Evolutionary conservation across 2,329 filamentous ascomycete species (phyloP), one percentile per base, ranked within the genome.

Genomic region (Ophiostoma triangulosporum): DNA sequence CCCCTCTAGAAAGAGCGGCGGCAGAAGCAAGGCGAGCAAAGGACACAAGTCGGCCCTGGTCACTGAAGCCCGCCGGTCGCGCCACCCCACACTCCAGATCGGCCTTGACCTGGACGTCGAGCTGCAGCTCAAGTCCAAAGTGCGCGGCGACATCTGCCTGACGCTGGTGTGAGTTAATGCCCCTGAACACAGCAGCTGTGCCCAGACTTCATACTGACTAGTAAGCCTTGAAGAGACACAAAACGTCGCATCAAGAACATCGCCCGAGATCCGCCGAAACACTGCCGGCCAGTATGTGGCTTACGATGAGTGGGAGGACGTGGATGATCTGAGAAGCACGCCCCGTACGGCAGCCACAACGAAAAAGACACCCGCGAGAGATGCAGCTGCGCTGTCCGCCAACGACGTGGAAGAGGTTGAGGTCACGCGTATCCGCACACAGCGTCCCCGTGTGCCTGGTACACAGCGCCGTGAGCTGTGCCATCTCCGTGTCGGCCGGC

Each of bases 81-180:
- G 53, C 29, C 50, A 49, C 9, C 58, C 58, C 0, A 58, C 61
- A 20, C 61, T 66, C 33, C 61, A 64, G 58, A 61, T 66, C 20
- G 62, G 64, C 4, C 59, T 67, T 36, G 88, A 90, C 66, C 69
- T 90, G 55, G 84, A 89, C 59, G 75, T 88, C 50, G 84, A 89
- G 66, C 80, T 90, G 60, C 80, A 88, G 67, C 71, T 90, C 55
- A 88, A 88, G 71, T 84, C 86, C n/a, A 82, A 80, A 65, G 84
- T 90, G 55, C 78, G 87, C 61, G 85, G 86, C 58, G 85, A 89
- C 69, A 66, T 89, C 58, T 86, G 83, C 3, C 65, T 88, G 58
- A 80, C 77, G 53, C 70, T 88, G 61, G 78, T 85, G 84, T 88
- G 74, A 64, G 69, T 48, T n/a, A 33, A 12, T 33, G n/a, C 20